Conservation (phyloP, 345 rosid genomes). For the Brassica incana region DNA sequence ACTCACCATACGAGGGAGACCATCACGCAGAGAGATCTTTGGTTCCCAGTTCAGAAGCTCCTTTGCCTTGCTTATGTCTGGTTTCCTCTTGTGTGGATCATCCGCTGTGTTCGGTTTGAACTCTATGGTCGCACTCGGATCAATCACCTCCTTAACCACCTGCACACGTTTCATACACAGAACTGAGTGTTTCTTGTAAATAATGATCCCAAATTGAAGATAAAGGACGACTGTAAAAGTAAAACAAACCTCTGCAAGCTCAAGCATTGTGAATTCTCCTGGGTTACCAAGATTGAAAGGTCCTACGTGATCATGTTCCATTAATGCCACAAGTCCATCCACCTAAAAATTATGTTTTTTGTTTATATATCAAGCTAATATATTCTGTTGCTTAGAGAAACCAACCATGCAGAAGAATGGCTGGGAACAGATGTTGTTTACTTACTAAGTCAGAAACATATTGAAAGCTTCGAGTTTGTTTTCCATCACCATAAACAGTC, state of each 20-base stretch:
- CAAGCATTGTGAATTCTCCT: conserved; percentile 98
- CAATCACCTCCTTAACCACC: conserved; percentile 94
- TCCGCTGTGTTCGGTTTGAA: conserved; percentile 89
- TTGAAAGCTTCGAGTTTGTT: conserved; percentile 99
- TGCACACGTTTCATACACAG: conserved; percentile 26
- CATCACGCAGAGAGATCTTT: conserved; percentile 69
- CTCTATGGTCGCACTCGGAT: conserved; percentile 88
- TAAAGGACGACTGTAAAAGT: not conserved
- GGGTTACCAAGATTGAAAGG: conserved; percentile 98
- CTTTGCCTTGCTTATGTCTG: conserved; percentile 92
- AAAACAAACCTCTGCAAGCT: conserved; percentile 88
- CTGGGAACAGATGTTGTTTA: not conserved
- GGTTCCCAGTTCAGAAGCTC: conserved; percentile 94
- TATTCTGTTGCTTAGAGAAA: not conserved
- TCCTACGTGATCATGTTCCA: conserved; percentile 93
- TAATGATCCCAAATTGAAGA: conserved; percentile 1
- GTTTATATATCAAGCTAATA: not conserved
- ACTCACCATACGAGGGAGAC: conserved; percentile 92
- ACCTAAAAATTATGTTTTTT: conserved; percentile 52
- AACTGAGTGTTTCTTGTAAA: not conserved
- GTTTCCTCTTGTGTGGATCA: conserved; percentile 95
- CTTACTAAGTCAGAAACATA: conserved; percentile 94
- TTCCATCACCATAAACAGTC: conserved; percentile 98
- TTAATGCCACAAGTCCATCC: conserved; percentile 82
- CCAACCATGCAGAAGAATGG: conserved; percentile 7